Conservation (phyloP, 257 asterid genomes). For the Coffea eugenioides region DNA sequence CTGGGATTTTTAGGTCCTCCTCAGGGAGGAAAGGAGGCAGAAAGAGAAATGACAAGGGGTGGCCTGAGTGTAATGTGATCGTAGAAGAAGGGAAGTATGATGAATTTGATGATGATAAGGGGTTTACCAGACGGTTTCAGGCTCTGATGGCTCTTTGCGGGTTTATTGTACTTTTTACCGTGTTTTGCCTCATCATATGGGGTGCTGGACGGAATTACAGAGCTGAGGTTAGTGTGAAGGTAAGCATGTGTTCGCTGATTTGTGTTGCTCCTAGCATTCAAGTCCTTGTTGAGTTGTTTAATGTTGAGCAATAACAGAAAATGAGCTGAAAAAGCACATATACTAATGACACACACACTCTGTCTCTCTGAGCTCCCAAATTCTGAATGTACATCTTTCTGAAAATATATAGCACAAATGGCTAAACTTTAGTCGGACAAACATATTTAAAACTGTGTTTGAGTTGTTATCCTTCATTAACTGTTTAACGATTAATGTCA, state of each 20-base stretch:
- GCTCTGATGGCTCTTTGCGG: conserved; percentile 65
- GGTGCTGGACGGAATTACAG: conserved; percentile 82
- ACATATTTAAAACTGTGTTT: too few species aligned
- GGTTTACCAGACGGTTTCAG: conserved; percentile 63
- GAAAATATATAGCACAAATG: background rate
- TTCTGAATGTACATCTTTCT: too few species aligned
- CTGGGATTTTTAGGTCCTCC: conserved; percentile 89
- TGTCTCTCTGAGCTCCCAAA: background rate
- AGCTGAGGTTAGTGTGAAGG: conserved; percentile 66
- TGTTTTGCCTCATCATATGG: conserved; percentile 91
- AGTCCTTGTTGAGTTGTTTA: background rate
- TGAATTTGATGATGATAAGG: conserved; percentile 65
- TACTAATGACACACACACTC: background rate
- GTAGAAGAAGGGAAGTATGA: conserved; percentile 84
- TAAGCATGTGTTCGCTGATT: conserved; percentile 20
- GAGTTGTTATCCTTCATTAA: background rate
- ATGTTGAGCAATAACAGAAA: background rate
- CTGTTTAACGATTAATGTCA: background rate
- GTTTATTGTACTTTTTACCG: conserved; percentile 64
- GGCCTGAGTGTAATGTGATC: conserved; percentile 96
- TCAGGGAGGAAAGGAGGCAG: conserved; percentile 77
- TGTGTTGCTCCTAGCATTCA: background rate
- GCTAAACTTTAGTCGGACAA: background rate
- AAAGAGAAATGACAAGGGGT: conserved; percentile 84
- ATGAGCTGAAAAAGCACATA: background rate